Evolutionary conservation across 768 basidiomycete genomes (phyloP), one percentile per base, ranked within the genome.

Genomic region (Roridomyces roridus): DNA sequence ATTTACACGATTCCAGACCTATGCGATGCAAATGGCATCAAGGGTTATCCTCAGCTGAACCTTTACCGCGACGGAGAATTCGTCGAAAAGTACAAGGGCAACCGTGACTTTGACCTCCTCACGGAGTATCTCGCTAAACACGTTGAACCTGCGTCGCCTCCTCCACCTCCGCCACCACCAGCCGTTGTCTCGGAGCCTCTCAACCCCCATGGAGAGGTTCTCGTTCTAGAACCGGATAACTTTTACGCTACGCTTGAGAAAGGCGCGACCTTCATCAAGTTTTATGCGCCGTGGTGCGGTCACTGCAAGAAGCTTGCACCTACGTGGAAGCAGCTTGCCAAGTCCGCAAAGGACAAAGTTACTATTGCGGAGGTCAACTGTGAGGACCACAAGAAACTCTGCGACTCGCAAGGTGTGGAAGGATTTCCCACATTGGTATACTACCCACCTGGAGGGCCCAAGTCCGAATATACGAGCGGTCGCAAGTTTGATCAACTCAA

Each of bases 261-360:
- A 55, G 77, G 79, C 43, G 71, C 83, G 46, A 70, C 81, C 37
- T 77, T 90, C 74, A 74, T 79, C 68, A 74, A 80, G 62, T 98
- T 92, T 77, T 98, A 83, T 69, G 96, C 95, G 0, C 96, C 96
- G 0, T 98, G 96, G 92, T 98, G 96, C 69, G 92, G 92, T 5
- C 96, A 98, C 73, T 99, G 96, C 82, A 96, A 97, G 76, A 92
- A 92, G 68, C 80, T 98, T 2, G 92, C 92, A 0, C 94, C 88
- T 47, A 80, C 77, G 0, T 98, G 94, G 92, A 76, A 75, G 1
- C 78, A 89, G 45, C 82, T 99, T 4, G 96, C 92, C 0, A 71
- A 74, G 45, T 74, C 76, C 20, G 86, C 96, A 81, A 82, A 88
- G 62, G 76, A 80, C 57, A 86, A 86, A 44, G 76, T 96, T 26